phyloP scores from a whole-genome alignment of 2,329 filamentous ascomycete genomes.

The Penicillium sp. region DNA sequence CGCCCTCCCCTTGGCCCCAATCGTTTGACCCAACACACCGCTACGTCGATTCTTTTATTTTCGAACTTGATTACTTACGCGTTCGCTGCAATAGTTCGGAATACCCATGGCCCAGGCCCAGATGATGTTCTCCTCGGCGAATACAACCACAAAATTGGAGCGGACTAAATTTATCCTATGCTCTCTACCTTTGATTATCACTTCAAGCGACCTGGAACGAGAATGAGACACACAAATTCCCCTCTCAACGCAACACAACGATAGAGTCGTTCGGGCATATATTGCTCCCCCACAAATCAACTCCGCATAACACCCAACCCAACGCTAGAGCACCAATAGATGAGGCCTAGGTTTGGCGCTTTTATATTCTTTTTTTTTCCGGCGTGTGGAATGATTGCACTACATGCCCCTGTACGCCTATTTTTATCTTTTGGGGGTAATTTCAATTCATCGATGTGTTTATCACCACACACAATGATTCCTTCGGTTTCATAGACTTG shows the following conservation, averaged over 20 bases:
- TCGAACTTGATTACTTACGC: constrained; percentile 15
- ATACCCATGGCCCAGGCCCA: constrained; percentile 54
- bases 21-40: neutral
- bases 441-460: neutral
- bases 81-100: constrained; percentile 46
- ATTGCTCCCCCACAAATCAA: neutral
- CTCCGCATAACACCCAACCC: neutral
- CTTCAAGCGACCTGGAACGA: constrained; percentile 13
- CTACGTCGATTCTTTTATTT: neutral
- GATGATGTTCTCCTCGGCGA: constrained; percentile 76
- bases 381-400: neutral
- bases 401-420: constrained; percentile 4
- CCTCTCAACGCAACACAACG: neutral
- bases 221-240: constrained; percentile 22
- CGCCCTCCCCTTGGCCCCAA: neutral
- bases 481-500: neutral
- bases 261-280: neutral
- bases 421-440: neutral
- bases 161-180: constrained; percentile 46
- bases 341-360: neutral
- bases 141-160: constrained; percentile 65
- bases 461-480: neutral
- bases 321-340: constrained; percentile 7
- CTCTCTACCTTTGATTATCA: constrained; percentile 10
- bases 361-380: neutral